Evolutionary conservation across 2,329 filamentous ascomycete genomes (phyloP), one percentile per base, ranked within the genome.

Genomic region (Phoma sp.): DNA sequence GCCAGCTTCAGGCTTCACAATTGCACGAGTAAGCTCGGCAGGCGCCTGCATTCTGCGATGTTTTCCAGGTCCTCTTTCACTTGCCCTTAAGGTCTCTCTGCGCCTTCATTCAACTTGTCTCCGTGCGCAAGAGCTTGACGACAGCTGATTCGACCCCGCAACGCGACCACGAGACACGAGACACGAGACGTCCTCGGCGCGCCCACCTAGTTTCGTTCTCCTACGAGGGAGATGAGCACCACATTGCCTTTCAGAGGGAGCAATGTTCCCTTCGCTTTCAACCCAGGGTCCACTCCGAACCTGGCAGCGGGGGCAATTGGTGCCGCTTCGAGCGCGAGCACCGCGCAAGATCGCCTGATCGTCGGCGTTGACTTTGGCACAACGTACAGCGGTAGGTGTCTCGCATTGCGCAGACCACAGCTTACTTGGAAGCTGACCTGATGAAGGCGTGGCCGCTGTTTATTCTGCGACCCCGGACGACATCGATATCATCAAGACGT

Each of bases 341-440:
- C 46, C 31, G 39, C 24, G 5, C 29, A 50, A 22, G 52, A 55
- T 47, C 52, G 52, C 15, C 76, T 92, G 62, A 89, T 92, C 64
- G 88, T 93, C 31, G 90, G 89, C 7, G 85, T 93, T 7, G 90
- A 93, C 72, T 93, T 93, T 77, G 90, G 90, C 13, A 93, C 90
- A n/a, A 93, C 90, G 1, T 93, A 91, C 70, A 91, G 87, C 38
- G 89, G 89, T 85, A 53, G 43, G 67, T 63, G 43, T 25, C 33
- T 31, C 24, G 24, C 33, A 25, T 19, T 35, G 22, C 21, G 25
- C 27, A 22, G 13, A 17, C 13, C 29, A 32, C 15, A 17, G 10
- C 6, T 4, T n/a, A 17, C 24, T 37, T 15, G 38, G 32, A 45
- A 35, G 43, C 61, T 70, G 44, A 71, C 48, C 12, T 10, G 35